phyloP scores from a whole-genome alignment of 805 yeast species.

The Candida argentea region DNA sequence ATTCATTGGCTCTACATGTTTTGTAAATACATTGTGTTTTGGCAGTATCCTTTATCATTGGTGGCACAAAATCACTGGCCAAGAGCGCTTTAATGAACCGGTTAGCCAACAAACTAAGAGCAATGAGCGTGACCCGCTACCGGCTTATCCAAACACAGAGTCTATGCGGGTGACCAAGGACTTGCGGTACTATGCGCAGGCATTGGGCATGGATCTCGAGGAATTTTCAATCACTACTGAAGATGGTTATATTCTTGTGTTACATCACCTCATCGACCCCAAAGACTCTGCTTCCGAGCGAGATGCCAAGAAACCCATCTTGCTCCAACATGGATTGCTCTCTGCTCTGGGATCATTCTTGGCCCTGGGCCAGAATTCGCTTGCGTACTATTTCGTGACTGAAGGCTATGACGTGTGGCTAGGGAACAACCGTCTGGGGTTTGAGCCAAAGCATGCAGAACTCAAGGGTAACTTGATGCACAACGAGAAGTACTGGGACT shows the following conservation, averaged over 20 bases:
- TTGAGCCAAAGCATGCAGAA: conserved; percentile 51
- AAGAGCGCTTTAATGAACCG: conserved; percentile 20
- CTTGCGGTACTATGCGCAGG: conserved; percentile 56
- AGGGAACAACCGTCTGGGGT: conserved; percentile 86
- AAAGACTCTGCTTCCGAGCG: conserved; percentile 20
- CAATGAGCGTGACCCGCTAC: conserved; percentile 19
- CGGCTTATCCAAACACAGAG: conserved; percentile 25
- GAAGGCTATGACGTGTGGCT: conserved; percentile 82
- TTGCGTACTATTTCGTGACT: conserved; percentile 47
- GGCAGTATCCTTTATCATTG: conserved; percentile 24
- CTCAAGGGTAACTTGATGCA: conserved; percentile 25
- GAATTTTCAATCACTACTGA: conserved; percentile 55
- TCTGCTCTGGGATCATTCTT: conserved; percentile 83
- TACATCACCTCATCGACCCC: conserved; percentile 55
- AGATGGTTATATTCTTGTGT: conserved; percentile 68
- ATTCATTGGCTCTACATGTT: conserved; percentile 18
- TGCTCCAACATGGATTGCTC: conserved; percentile 77
- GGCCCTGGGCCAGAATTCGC: conserved; percentile 70
- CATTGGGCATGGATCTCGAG: conserved; percentile 49
- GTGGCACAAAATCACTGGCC: conserved; percentile 17
- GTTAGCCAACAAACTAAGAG: conserved; percentile 8
- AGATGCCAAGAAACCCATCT: conserved; percentile 44
- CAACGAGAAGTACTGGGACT: conserved; percentile 68
- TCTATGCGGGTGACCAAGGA: conserved; percentile 29
- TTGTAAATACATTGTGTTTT: conserved; percentile 13